Evolutionary conservation across 208 protist genomes (phyloP), one percentile per base, ranked within the genome.

Genomic region (Leishmania turanica): DNA sequence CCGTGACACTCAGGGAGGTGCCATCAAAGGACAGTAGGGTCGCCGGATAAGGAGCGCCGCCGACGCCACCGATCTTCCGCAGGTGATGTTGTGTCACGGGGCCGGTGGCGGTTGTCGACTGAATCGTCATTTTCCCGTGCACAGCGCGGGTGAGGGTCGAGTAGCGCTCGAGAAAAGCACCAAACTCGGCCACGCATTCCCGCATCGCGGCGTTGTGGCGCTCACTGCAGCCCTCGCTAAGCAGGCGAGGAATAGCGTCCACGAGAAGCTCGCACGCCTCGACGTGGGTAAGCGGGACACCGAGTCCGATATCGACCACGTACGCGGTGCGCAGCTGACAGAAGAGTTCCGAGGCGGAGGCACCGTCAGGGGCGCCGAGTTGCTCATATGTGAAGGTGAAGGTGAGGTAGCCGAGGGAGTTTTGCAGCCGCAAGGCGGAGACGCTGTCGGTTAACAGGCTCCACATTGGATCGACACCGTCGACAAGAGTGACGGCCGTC

Each of bases 51-150:
- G 93, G 93, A 13, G 84, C 89, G 21, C 90, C 93, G 34, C 87
- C 89, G 40, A 82, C 80, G 27, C 86, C 88, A n/a, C 91, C 89
- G 19, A 90, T 80, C 45, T 84, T 85, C 27, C 93, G 83, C 66
- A 97, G 83, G 79, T 97, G 93, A 86, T 89, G 82, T 78, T 95
- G 91, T 42, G 91, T 92, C 72, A 90, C 90, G 11, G 90, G 88
- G 6, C 92, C 91, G 0, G 80, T 84, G 19, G 86, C 70, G 19
- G 78, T 70, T 1, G 88, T 87, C 15, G 91, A 93, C 81, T 94
- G 90, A 24, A 95, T 82, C 51, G 93, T 84, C 85, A 95, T 88
- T 69, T 87, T 90, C 53, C 87, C 87, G 47, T 91, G 87, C 11
- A 83, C 89, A 5, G 76, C 75, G 11, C 84, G 80, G n/a, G 86